Base-by-base conservation (phyloP, 176 grass and related monocot species). In the Paspalum vaginatum region DNA sequence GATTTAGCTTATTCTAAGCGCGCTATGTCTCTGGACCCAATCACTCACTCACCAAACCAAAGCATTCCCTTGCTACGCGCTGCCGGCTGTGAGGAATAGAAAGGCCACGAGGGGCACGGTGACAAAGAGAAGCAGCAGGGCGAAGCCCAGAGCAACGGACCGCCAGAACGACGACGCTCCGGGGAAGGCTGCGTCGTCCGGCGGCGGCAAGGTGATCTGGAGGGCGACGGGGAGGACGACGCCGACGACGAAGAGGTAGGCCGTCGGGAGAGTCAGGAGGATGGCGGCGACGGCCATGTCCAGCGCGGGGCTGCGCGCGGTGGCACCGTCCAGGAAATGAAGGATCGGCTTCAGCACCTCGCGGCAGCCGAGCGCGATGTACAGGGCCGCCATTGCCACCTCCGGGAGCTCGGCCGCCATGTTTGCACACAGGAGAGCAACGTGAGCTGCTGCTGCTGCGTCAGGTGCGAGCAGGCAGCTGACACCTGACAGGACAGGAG, bases 351-450 rank as follows among this genome's bases (percentile, higher is more conserved):
- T 32, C 13, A 71, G 45, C 24, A 51, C 46, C 16, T 71, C 46
- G 13, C 68, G 68, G 68, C 68, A 71, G 68, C 68, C 68, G n/a
- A 76, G 73, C 5, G 38, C 54, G 39, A 44, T 25, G 73, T 44
- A 76, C 54, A 24, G 14, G 54, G 68, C 68, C 68, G 68, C 68
- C 68, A 71, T 51, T 51, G 68, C 68, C 68, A 71, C 68, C 24
- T 61, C 75, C 24, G 43, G 32, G 71, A 74, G 42, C 43, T 22
- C 72, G 10, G 53, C 72, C 20, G 38, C 72, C 72, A 75, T 75
- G 52, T 56, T 24, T 58, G 21, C 11, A 2, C 12, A 1, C 20
- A 18, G 53, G 27, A 16, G 69, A 11, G 15, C 48, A 14, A 32
- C 9, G 16, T 4, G 53, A 58, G 37, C 20, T 8, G 20, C 43